Conservation (phyloP, 176 grass and related monocot species). For the Eremochloa ophiuroides region DNA sequence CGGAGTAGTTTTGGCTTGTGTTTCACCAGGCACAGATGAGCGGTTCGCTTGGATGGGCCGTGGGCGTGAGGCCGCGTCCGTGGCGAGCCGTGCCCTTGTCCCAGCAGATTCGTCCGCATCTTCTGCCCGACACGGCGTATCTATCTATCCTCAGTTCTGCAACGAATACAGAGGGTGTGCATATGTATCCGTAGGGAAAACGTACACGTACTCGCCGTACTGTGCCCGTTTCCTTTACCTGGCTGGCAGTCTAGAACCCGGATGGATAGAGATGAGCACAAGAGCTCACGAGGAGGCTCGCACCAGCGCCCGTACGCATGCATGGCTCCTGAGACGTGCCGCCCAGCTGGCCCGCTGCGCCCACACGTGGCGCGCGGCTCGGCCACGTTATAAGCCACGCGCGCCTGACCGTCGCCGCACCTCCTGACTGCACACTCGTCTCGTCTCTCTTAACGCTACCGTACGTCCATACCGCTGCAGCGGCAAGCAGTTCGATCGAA, state of each 20-base stretch:
- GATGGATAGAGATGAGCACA: background rate
- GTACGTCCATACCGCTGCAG: too few relatives aligned
- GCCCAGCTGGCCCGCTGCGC: slow-evolving; percentile 6
- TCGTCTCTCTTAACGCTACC: background rate
- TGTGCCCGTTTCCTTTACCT: slow-evolving; percentile 12
- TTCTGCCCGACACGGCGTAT: too few relatives aligned
- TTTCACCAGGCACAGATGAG: too few relatives aligned
- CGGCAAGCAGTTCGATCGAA: too few relatives aligned
- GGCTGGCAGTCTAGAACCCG: background rate
- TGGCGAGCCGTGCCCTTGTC: too few relatives aligned
- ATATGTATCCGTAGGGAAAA: background rate
- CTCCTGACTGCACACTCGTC: background rate
- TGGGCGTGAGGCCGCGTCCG: too few relatives aligned
- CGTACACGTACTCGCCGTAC: background rate
- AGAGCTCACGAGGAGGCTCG: background rate
- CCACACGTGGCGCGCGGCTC: slow-evolving; percentile 47
- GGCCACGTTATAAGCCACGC: slow-evolving; percentile 22
- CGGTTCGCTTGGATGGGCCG: too few relatives aligned
- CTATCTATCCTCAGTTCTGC: too few relatives aligned
- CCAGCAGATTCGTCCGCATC: too few relatives aligned
- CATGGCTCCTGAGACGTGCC: slow-evolving; percentile 47
- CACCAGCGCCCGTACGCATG: background rate
- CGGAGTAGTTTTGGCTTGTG: too few relatives aligned
- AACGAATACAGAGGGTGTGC: background rate
- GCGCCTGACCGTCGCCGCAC: background rate